Evolutionary conservation across 2,329 filamentous ascomycete genomes (phyloP).

Genomic region (Juglanconis sp.): DNA sequence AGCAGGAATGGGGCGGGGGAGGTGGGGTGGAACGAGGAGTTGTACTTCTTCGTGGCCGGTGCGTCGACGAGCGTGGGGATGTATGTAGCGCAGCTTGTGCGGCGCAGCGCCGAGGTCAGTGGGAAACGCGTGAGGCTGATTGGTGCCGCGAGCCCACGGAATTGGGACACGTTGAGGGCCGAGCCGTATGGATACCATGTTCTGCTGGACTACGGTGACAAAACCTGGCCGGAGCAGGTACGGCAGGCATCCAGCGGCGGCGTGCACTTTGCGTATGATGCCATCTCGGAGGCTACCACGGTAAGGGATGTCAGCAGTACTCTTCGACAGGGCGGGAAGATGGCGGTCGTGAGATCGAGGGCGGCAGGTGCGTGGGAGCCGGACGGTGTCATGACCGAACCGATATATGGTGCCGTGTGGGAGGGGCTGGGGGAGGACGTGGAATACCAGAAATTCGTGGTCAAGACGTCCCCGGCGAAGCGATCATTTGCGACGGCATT

Average conservation of each 20-base stretch:
- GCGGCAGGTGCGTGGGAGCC: slow-evolving; percentile 28
- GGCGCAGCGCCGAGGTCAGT: slow-evolving; percentile 1
- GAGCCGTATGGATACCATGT: slow-evolving; percentile 35
- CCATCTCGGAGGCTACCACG: slow-evolving; percentile 36
- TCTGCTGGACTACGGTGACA: slow-evolving; percentile 36
- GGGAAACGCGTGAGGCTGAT: slow-evolving; percentile 24
- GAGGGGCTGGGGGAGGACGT: slow-evolving; percentile 38
- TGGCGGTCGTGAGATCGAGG: slow-evolving; percentile 28
- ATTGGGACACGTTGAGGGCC: slow-evolving; percentile 25
- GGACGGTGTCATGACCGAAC: slow-evolving; percentile 28
- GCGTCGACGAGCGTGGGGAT: slow-evolving; percentile 32
- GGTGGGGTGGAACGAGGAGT: slow-evolving; percentile 2
- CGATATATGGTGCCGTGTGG: slow-evolving; percentile 40
- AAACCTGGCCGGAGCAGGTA: slow-evolving; percentile 31
- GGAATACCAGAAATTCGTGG: slow-evolving; percentile 31
- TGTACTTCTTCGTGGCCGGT: slow-evolving; percentile 29
- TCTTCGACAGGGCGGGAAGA: slow-evolving; percentile 24
- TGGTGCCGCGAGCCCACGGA: slow-evolving; percentile 27
- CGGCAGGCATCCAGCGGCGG: slow-evolving; percentile 24
- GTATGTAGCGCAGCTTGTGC: slow-evolving; percentile 30
- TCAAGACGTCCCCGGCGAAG: slow-evolving; percentile 24
- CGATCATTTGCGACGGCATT: slow-evolving; percentile 32
- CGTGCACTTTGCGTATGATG: slow-evolving; percentile 35
- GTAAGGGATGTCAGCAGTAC: slow-evolving; percentile 30
- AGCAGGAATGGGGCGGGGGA: neutral